Evolutionary conservation across 371 early-diverging fungal species (phyloP).

Genomic region (Syncephalastrum contaminatum): DNA sequence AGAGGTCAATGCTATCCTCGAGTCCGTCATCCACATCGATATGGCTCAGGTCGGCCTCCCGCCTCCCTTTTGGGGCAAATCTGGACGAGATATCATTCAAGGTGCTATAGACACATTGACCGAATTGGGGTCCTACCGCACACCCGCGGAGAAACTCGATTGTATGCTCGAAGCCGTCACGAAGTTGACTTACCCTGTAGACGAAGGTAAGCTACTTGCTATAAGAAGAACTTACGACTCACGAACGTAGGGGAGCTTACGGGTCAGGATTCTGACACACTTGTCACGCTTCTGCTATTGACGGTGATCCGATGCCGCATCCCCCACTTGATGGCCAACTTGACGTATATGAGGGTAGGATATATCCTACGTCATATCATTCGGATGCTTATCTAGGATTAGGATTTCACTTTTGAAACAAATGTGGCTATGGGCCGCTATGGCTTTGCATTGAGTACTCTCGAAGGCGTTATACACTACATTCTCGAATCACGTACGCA

Average conservation of each 20-base stretch:
- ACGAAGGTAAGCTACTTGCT: not conserved
- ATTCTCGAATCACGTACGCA: constrained; percentile 33
- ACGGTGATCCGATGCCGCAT: constrained; percentile 51
- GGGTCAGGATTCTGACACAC: constrained; percentile 36
- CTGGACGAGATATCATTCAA: constrained; percentile 30
- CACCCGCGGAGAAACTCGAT: constrained; percentile 52
- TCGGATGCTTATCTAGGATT: not conserved
- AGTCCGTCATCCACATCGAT: constrained; percentile 46
- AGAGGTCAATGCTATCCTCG: constrained; percentile 32
- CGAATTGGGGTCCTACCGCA: constrained; percentile 50
- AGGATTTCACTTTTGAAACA: constrained; percentile 51
- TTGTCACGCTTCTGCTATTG: constrained; percentile 51
- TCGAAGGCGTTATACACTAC: constrained; percentile 55
- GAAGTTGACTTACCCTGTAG: constrained; percentile 9
- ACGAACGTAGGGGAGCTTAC: constrained; percentile 1
- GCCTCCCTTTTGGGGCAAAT: constrained; percentile 13
- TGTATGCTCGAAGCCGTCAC: constrained; percentile 43
- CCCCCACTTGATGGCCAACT: constrained; percentile 52
- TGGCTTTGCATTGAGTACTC: constrained; percentile 55
- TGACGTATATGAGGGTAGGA: constrained; percentile 53
- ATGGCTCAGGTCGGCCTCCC: constrained; percentile 53
- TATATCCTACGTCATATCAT: not conserved
- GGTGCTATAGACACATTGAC: constrained; percentile 46
- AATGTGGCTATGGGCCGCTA: constrained; percentile 43
- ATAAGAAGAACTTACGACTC: not conserved